Base-by-base conservation (phyloP, 768 basidiomycete genomes). In the Mycena venus region DNA sequence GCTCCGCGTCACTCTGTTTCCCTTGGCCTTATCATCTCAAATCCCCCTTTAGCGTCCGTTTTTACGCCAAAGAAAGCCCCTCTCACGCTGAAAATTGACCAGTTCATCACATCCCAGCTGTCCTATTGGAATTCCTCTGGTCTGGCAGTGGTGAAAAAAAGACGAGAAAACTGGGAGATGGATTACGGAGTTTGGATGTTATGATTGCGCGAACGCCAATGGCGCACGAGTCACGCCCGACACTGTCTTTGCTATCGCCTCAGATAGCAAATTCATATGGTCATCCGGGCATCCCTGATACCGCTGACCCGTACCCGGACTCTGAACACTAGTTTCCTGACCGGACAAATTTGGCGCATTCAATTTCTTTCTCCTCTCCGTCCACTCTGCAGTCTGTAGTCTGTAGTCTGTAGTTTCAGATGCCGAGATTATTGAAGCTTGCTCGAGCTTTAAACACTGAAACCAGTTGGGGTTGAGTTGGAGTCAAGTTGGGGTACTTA, bases 201-300 rank as follows among this genome's bases (percentile, higher is more conserved):
- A 84, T 72, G 86, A 86, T 0, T 70, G 78, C n/a, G 86, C 85
- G 9, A 75, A 81, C 4, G 82, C 75, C 0, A 80, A 84, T 31
- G 83, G 82, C 2, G 68, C 82, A 0, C 84, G 83, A 9, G 79
- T 87, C 10, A 86, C 85, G 1, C 85, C 86, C 0, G 86, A 87
- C 69, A 85, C 87, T 1, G 67, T 88, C 6, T 87, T 87, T 67
- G 85, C 85, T 5, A 86, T 88, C 68, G 86, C 86, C n/a, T n/a
- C 86, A 0, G 86, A 87, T 77, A 84, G 83, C 81, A 87, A 87
- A 74, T 79, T 87, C n/a, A n/a, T n/a, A n/a, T n/a, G n/a, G n/a
- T n/a, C n/a, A n/a, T n/a, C n/a, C n/a, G n/a, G n/a, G n/a, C n/a
- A n/a, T n/a, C n/a, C n/a, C n/a, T n/a, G n/a, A n/a, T n/a, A n/a